Conservation (phyloP, 208 protist species). For the Dictyostelium gargantuum region DNA sequence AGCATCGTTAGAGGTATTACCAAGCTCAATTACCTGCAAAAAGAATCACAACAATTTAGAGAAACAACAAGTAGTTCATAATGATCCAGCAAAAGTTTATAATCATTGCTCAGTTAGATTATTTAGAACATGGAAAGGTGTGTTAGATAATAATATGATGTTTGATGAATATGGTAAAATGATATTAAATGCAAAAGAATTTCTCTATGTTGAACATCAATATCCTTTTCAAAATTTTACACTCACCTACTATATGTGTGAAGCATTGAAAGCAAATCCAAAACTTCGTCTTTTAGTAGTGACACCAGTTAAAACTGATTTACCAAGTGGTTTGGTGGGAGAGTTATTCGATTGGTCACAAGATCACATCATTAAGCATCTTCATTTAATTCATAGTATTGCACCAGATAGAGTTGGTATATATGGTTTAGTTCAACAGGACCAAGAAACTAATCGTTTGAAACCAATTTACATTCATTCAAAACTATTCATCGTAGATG, state of each 20-base stretch:
- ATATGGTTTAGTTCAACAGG: slow-evolving; percentile 78
- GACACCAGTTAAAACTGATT: slow-evolving; percentile 75
- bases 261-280: slow-evolving; percentile 71
- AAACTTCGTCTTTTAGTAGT: slow-evolving; percentile 75
- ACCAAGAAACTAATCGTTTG: slow-evolving; percentile 67
- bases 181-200: slow-evolving; percentile 75
- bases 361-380: slow-evolving; percentile 80
- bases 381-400: slow-evolving; percentile 74
- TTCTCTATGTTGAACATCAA: slow-evolving; percentile 80
- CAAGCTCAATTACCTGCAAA: not conserved
- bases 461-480: slow-evolving; percentile 80
- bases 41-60: not conserved
- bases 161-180: slow-evolving; percentile 80
- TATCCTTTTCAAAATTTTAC: slow-evolving; percentile 83
- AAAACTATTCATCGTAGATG: slow-evolving; percentile 73
- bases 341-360: slow-evolving; percentile 78
- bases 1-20: not conserved
- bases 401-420: slow-evolving; percentile 79
- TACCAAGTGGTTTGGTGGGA: slow-evolving; percentile 78
- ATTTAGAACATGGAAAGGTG: slow-evolving; percentile 76
- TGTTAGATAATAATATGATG: slow-evolving; percentile 70
- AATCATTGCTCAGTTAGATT: slow-evolving; percentile 30
- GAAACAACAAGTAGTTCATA: not conserved
- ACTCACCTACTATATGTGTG: slow-evolving; percentile 80
- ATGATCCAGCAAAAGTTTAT: slow-evolving; percentile 14